Percentiles rank a stretch among this genome's conserved stretches.
Evolutionary conservation across 768 basidiomycete genomes (phyloP).

Genomic region (Nidularia pulvinata): DNA sequence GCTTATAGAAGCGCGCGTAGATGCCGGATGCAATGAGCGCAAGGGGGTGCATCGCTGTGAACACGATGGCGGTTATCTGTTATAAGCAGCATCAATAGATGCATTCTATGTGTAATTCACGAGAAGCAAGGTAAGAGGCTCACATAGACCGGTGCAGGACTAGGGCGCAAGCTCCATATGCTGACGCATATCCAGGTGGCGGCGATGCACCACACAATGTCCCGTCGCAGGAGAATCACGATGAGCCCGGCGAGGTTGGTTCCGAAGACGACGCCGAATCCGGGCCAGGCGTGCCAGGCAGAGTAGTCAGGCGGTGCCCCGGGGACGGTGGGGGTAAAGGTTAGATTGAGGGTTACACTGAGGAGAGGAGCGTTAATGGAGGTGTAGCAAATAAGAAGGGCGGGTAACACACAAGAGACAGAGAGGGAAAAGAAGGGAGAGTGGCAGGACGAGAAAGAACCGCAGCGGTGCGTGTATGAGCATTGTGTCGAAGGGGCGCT

Average conservation of each 20-base stretch:
- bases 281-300: slow-evolving; percentile 66
- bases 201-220: slow-evolving; percentile 76
- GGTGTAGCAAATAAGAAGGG: no score
- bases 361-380: background rate
- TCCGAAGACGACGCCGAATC: slow-evolving; percentile 65
- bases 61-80: slow-evolving; percentile 60
- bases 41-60: slow-evolving; percentile 69
- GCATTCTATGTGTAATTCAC: background rate
- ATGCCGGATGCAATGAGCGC: slow-evolving; percentile 44
- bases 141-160: slow-evolving; percentile 66
- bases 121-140: slow-evolving; percentile 17
- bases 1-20: slow-evolving; percentile 27
- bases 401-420: slow-evolving; percentile 52
- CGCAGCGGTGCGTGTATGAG: slow-evolving; percentile 90
- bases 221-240: slow-evolving; percentile 54
- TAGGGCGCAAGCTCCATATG: slow-evolving; percentile 60
- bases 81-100: background rate
- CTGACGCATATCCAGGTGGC: slow-evolving; percentile 75
- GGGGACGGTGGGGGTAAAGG: slow-evolving; percentile 42
- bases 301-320: slow-evolving; percentile 55
- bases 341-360: slow-evolving; percentile 71
- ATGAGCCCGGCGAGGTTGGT: slow-evolving; percentile 62
- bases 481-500: slow-evolving; percentile 71
- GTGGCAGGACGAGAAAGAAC: slow-evolving; percentile 58
- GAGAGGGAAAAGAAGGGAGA: slow-evolving; percentile 56